phyloP scores from a whole-genome alignment of 306 rosid genomes.

The Mimosa bimucronata region DNA sequence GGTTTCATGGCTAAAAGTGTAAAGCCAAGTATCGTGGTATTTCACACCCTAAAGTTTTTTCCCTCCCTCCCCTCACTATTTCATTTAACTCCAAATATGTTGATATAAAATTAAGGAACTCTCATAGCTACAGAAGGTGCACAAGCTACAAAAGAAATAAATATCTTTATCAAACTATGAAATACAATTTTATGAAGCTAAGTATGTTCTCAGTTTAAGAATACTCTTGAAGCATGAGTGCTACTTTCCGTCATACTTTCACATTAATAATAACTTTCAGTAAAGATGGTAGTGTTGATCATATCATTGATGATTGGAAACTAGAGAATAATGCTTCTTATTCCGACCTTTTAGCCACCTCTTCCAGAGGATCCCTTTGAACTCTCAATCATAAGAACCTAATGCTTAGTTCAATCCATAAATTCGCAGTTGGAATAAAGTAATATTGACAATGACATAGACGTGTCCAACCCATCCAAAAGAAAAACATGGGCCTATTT shows the following conservation, averaged over 20 bases:
- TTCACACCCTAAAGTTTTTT: background rate
- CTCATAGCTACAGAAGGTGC: background rate
- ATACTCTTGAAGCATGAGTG: background rate
- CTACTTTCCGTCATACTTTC: background rate
- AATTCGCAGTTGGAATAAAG: background rate
- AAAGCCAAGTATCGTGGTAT: constrained; percentile 3
- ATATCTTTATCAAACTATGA: background rate
- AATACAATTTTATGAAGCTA: background rate
- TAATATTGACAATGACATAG: background rate
- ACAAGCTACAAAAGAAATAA: background rate
- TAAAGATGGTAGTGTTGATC: background rate
- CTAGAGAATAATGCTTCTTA: background rate
- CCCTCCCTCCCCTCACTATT: constrained; percentile 11
- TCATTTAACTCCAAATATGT: background rate
- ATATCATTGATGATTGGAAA: background rate
- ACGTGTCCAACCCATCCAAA: background rate
- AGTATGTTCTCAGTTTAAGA: background rate
- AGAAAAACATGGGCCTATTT: background rate
- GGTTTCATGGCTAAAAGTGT: constrained; percentile 2
- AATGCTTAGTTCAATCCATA: background rate
- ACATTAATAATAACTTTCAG: background rate
- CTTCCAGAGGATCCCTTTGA: background rate
- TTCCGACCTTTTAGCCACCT: background rate
- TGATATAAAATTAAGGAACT: background rate
- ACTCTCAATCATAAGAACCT: background rate